Evolutionary conservation across 306 rosid species (phyloP), one percentile per base, ranked within the genome.

Genomic region (Inga oerstediana): DNA sequence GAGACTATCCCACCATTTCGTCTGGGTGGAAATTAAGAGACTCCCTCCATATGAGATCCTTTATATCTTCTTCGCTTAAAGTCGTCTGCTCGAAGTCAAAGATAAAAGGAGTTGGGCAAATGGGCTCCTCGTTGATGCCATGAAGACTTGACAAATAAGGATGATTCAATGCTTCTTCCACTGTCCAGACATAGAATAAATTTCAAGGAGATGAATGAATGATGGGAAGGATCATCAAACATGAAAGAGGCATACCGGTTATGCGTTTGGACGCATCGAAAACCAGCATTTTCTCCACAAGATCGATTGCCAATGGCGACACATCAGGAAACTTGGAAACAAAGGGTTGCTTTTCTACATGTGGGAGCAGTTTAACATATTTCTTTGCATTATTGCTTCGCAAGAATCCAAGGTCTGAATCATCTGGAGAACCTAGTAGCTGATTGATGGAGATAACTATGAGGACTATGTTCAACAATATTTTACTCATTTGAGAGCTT

Each of bases 51-150:
- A 93, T 87, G 77, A 96, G 97, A 76, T 93, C 97, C 91, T 90
- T 96, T 86, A 96, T 92, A 78, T 96, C 99, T 74, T 93, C 99
- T 88, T 96, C 99, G 56, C 86, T 81, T 84, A 96, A 84, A 72
- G 86, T 85, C 75, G 93, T 54, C 88, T 88, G 97, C 77, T 96
- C 99, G 5, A 96, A 96, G 79, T 92, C 97, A 81, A 96, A 93
- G 87, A 83, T 45, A 15, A 96, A 96, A 15, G 98, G 94, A 80
- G 91, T 87, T 39, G 92, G 91, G 88, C 97, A 91, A 84, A 79
- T 86, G 20, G 99, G 99, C 90, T 96, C 99, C 88, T 96, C 99
- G 5, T 96, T 96, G 90, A 96, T 92, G 89, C 92, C 98, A 64
- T 96, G 99, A 76, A 96, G 97, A 85, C 98, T 89, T 56, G 92